phyloP scores from a whole-genome alignment of 2,329 filamentous ascomycete species.

The Tolypocladium inflatum region DNA sequence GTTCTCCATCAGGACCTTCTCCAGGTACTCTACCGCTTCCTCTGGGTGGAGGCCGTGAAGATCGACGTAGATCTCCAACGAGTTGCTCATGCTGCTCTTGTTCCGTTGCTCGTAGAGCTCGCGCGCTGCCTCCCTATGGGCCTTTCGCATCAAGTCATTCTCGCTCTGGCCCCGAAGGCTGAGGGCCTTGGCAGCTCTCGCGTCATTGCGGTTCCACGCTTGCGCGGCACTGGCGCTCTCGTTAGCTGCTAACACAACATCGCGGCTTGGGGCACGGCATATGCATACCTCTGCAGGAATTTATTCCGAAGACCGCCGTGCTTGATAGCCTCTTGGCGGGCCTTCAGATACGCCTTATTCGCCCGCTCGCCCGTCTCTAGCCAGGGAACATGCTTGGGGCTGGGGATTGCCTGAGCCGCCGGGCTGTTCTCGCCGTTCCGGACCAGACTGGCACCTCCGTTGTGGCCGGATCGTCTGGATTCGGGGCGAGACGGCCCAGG shows the following conservation, averaged over 20 bases:
- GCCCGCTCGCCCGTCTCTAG: conserved; percentile 83
- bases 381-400: conserved; percentile 92
- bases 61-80: conserved; percentile 82
- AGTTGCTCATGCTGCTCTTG: conserved; percentile 46
- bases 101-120: conserved; percentile 93
- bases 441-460: conserved; percentile 55
- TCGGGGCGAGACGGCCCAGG: conserved; percentile 51
- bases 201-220: conserved; percentile 97
- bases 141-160: conserved; percentile 95
- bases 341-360: conserved; percentile 92
- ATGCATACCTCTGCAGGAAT: conserved; percentile 85
- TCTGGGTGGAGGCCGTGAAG: conserved; percentile 97
- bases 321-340: conserved; percentile 90
- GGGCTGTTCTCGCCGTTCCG: conserved; percentile 68
- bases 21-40: conserved; percentile 90
- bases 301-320: conserved; percentile 95
- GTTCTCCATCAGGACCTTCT: conserved; percentile 79
- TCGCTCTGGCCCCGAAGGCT: conserved; percentile 92
- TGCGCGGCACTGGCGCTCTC: conserved; percentile 64
- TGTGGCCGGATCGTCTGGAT: conserved; percentile 48
- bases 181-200: conserved; percentile 87
- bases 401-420: conserved; percentile 73
- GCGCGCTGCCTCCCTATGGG: conserved; percentile 85
- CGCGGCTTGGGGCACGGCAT: conserved; percentile 13
- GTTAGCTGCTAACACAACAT: conserved; percentile 1